Percentiles rank a stretch among this genome's conserved stretches.
Conservation (phyloP, 495 filamentous ascomycete species). For the Aspergillus funiculosus region DNA sequence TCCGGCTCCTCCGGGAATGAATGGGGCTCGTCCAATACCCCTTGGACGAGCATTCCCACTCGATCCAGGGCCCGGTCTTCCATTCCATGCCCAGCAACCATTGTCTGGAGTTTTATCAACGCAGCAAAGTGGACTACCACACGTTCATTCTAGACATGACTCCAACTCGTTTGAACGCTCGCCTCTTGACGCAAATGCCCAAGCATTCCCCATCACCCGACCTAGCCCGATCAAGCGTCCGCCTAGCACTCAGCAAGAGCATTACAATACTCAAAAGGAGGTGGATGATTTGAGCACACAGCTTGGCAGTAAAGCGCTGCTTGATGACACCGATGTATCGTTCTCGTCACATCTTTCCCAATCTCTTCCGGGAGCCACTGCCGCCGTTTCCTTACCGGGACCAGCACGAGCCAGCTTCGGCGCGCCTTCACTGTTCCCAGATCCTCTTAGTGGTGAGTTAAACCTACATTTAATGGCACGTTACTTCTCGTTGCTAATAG, state of each 20-base stretch:
- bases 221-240: constrained; percentile 88
- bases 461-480: neutral
- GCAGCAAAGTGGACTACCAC: constrained; percentile 35
- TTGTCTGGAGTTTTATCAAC: constrained; percentile 29
- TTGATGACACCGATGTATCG: constrained; percentile 68
- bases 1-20: constrained; percentile 54
- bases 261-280: constrained; percentile 42
- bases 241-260: constrained; percentile 63
- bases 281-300: constrained; percentile 73
- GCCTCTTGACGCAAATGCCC: constrained; percentile 37
- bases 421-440: constrained; percentile 46
- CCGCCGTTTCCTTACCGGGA: constrained; percentile 29
- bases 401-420: constrained; percentile 43
- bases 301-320: constrained; percentile 88
- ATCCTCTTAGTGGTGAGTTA: constrained; percentile 43
- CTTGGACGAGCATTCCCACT: constrained; percentile 60
- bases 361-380: constrained; percentile 36
- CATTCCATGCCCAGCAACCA: constrained; percentile 34
- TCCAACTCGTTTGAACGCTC: constrained; percentile 54
- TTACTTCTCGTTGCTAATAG: constrained; percentile 16
- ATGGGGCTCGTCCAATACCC: constrained; percentile 52
- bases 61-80: constrained; percentile 38
- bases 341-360: constrained; percentile 37
- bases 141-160: constrained; percentile 54
- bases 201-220: constrained; percentile 62